Evolutionary conservation across 2,329 filamentous ascomycete species (phyloP), one percentile per base, ranked within the genome.

Genomic region (Neurospora sp.): DNA sequence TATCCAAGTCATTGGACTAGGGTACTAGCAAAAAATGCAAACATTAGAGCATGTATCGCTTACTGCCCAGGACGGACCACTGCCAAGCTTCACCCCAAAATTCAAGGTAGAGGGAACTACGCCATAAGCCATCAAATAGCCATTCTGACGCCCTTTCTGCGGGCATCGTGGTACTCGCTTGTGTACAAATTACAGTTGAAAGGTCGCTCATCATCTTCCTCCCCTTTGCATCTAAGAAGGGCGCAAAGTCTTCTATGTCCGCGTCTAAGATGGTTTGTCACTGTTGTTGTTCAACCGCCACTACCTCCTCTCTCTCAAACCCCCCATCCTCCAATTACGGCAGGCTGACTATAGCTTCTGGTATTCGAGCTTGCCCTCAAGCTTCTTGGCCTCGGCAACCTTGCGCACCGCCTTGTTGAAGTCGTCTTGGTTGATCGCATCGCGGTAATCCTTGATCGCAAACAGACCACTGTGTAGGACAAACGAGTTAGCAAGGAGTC

Each of bases 401-500:
- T 99, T 99, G 75, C 96, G 90, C 69, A 99, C 96, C 4, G 96
- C 96, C 83, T 97, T 97, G 85, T 97, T 99, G 89, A 98, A 97
- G 79, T 99, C 96, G 77, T 99, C 96, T 81, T 99, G 96, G 82
- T 92, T 98, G 82, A 99, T 92, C 12, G 93, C 89, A 77, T 99
- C 96, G 72, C 96, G 87, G 81, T 98, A 97, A 78, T 97, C 96
- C 82, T 98, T 98, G 87, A 99, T 99, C 62, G 96, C 94, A 81
- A 97, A 98, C 46, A 99, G 84, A 73, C 96, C 96, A 75, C 93
- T 96, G 72, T 67, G 52, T 33, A 36, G 2, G 73, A 2, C 66
- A 67, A 6, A 66, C 46, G 33, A 2, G 72, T 76, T 67, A 76
- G 73, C 62, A 67, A 41, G 15, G 8, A 5, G 17, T 11, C 8